Conservation (phyloP, 2,329 filamentous ascomycete genomes). For the Exserohilum rostratum region DNA sequence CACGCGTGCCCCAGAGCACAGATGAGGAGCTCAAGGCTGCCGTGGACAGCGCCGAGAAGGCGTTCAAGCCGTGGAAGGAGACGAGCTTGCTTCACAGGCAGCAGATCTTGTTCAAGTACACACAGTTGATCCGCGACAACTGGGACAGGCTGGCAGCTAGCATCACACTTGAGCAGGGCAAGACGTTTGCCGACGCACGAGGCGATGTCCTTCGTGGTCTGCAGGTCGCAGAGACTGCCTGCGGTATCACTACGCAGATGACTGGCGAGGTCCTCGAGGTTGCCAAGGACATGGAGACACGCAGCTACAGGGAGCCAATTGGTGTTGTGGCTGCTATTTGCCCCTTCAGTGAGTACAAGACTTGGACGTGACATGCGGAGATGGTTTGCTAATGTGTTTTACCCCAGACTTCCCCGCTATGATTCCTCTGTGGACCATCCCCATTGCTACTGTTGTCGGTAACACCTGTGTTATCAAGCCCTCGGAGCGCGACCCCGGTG, state of each 20-base stretch:
- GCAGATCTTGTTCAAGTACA: slow-evolving; percentile 88
- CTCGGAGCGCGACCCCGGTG: slow-evolving; percentile 83
- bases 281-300: slow-evolving; percentile 87
- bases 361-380: background rate
- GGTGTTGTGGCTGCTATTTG: slow-evolving; percentile 84
- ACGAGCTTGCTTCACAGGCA: slow-evolving; percentile 76
- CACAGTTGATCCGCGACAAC: slow-evolving; percentile 78
- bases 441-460: slow-evolving; percentile 80
- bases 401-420: slow-evolving; percentile 81
- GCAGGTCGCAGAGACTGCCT: slow-evolving; percentile 84
- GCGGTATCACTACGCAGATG: slow-evolving; percentile 79
- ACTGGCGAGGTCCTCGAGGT: slow-evolving; percentile 86
- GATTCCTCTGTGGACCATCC: slow-evolving; percentile 92
- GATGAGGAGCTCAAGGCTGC: slow-evolving; percentile 76
- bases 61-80: slow-evolving; percentile 74
- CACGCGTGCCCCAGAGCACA: slow-evolving; percentile 81
- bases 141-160: slow-evolving; percentile 84
- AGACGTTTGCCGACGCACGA: slow-evolving; percentile 82
- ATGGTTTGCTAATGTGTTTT: slow-evolving; percentile 28
- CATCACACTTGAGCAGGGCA: slow-evolving; percentile 87
- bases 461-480: slow-evolving; percentile 87
- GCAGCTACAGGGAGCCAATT: slow-evolving; percentile 80
- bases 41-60: slow-evolving; percentile 76
- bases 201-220: slow-evolving; percentile 82
- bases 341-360: slow-evolving; percentile 72